Base-by-base conservation (phyloP, 345 rosid genomes). In the Raphanus raphanistrum region DNA sequence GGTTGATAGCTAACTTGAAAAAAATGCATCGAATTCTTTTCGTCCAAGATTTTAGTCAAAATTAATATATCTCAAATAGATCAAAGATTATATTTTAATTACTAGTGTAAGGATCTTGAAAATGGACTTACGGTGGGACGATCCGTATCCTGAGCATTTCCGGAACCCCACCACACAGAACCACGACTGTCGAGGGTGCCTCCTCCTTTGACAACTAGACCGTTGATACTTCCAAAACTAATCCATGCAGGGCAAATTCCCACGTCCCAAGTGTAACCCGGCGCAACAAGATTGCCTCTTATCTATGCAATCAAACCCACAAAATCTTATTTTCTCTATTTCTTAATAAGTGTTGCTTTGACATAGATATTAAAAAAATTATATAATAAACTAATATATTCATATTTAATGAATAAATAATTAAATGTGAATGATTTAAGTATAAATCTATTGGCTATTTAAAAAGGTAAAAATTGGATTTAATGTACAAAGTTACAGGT, bases 101-200 rank as follows among this genome's bases (percentile, higher is more conserved):
- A 10, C 31, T 4, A 10, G 29, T 38, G 66, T 79, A 12, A 35
- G 2, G 0, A 15, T 66, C 11, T 48, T 26, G 9, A 25, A 68
- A 43, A 52, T 52, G 26, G 62, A 29, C 82, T 73, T 68, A 79
- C 79, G 1, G 55, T 17, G 38, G 82, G 82, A 10, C 75, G 79
- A 9, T 41, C 41, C 41, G 8, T 35, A 35, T 35, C 3, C 12
- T 31, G n/a, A 36, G 63, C 59, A 6, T 52, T 3, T 16, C 3
- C 78, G 0, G 69, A n/a, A 0, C 76, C 15, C 94, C 94, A 88
- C 94, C 94, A 89, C 12, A 11, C n/a, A 6, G 74, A 75, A 13
- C 97, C 94, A 66, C 54, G 79, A 29, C 90, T 94, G 38, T 89
- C 85, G n/a, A 88, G 78, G 8, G 62, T 73, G 0, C 91, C 91